Evolutionary conservation across 2,329 filamentous ascomycete species (phyloP).

Genomic region (Talaromyces sp.): DNA sequence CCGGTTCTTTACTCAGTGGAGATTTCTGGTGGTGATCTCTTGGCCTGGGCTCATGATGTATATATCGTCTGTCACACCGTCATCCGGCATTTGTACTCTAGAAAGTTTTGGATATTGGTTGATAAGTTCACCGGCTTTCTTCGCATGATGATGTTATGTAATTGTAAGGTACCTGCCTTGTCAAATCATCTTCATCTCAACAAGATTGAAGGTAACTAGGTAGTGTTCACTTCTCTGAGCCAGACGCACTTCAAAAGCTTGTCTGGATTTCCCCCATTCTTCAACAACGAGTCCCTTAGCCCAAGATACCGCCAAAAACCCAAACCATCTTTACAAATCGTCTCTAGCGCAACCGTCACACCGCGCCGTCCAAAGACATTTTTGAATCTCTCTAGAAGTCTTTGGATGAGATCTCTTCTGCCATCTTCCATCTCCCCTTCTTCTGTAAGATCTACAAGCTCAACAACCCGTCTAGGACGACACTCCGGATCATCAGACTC

Average conservation of each 20-base stretch:
- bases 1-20: neutral
- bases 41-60: constrained; percentile 12
- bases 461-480: neutral
- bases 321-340: neutral
- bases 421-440: neutral
- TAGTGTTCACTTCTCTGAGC: neutral
- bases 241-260: neutral
- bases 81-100: constrained; percentile 16
- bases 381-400: neutral
- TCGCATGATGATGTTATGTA: neutral
- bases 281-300: neutral
- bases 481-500: neutral
- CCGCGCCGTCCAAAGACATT: neutral
- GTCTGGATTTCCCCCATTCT: neutral
- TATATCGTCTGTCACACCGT: constrained; percentile 14
- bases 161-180: neutral
- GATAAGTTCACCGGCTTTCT: neutral
- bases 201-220: neutral
- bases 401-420: neutral
- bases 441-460: constrained; percentile 1
- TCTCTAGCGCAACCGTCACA: neutral
- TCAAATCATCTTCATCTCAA: neutral
- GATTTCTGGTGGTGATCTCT: neutral
- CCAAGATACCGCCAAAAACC: neutral
- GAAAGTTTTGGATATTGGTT: constrained; percentile 1